These are phyloP conservation scores for Graphiopsis chlorocephala DNA, from an alignment of 2,329 filamentous ascomycete genomes.

Conservation along the genomic window DNA sequence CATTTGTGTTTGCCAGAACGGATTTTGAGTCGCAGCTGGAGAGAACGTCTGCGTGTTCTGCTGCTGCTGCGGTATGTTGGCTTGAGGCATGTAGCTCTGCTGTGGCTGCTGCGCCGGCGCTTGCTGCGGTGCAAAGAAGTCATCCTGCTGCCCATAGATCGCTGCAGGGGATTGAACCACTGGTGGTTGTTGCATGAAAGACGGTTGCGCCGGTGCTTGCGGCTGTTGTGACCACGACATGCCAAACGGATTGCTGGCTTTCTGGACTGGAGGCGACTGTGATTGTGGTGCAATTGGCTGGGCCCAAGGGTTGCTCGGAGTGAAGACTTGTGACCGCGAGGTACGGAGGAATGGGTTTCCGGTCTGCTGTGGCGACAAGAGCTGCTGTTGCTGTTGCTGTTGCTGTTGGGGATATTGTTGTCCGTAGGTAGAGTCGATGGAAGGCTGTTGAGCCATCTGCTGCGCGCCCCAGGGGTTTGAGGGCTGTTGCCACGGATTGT, in stretches of 20 bases:
- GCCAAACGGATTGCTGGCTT: slow-evolving; percentile 20
- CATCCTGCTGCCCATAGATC: slow-evolving; percentile 27
- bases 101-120: slow-evolving; percentile 13
- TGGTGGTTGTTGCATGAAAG: slow-evolving; percentile 33
- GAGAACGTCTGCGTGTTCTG: slow-evolving; percentile 8
- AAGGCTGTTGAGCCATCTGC: slow-evolving; percentile 25
- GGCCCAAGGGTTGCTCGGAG: slow-evolving; percentile 42
- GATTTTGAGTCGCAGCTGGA: slow-evolving; percentile 18
- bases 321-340: slow-evolving; percentile 43
- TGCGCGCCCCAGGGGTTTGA: slow-evolving; percentile 32
- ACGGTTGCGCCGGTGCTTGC: background rate
- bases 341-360: slow-evolving; percentile 42
- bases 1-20: slow-evolving; percentile 26
- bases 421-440: slow-evolving; percentile 22
- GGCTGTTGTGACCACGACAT: slow-evolving; percentile 11
- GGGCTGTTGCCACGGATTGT: slow-evolving; percentile 22
- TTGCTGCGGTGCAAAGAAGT: slow-evolving; percentile 27
- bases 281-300: slow-evolving; percentile 42
- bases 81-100: slow-evolving; percentile 5
- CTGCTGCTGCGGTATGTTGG: slow-evolving; percentile 13
- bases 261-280: slow-evolving; percentile 21
- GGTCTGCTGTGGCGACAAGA: slow-evolving; percentile 53
- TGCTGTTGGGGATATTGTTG: slow-evolving; percentile 25
- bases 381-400: slow-evolving; percentile 28
- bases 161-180: slow-evolving; percentile 27